Evolutionary conservation across 495 filamentous ascomycete genomes (phyloP).

Genomic region (Hypomontagnella submonticulosa): DNA sequence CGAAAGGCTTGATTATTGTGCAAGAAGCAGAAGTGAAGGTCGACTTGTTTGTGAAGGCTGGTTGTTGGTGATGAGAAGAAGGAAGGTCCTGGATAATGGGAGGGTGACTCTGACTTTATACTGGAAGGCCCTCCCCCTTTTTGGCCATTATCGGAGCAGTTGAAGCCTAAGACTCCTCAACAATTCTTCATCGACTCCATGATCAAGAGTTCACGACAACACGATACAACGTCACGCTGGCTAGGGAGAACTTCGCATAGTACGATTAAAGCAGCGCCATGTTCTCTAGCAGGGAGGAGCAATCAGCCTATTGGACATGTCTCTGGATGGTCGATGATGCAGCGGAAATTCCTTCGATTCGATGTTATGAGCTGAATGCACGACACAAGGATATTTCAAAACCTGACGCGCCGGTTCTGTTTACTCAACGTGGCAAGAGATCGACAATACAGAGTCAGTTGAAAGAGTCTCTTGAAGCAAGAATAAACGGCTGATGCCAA

Average conservation of each 20-base stretch:
- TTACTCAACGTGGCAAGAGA: constrained; percentile 27
- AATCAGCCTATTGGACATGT: neutral
- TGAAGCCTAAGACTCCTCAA: constrained; percentile 13
- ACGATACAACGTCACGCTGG: constrained; percentile 24
- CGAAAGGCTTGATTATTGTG: constrained; percentile 39
- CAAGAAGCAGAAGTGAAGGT: constrained; percentile 35
- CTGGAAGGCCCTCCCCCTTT: constrained; percentile 11
- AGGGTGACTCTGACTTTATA: constrained; percentile 38
- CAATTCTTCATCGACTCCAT: constrained; percentile 4
- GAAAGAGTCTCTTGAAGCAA: constrained; percentile 29
- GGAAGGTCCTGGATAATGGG: constrained; percentile 28
- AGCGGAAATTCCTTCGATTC: constrained; percentile 3
- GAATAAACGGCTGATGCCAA: neutral
- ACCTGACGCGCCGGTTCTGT: constrained; percentile 11
- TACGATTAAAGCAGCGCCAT: neutral
- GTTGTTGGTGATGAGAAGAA: constrained; percentile 34
- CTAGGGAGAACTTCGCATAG: constrained; percentile 7
- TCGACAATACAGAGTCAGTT: constrained; percentile 21
- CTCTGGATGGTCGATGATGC: neutral
- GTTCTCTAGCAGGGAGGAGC: neutral
- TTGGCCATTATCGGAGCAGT: neutral
- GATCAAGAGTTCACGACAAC: constrained; percentile 11
- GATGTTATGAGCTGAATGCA: constrained; percentile 19
- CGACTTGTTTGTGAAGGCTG: constrained; percentile 25
- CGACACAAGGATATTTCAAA: constrained; percentile 13